phyloP scores from a whole-genome alignment of 2,329 filamentous ascomycete species.

The Pseudophaeomoniella oleicola region DNA sequence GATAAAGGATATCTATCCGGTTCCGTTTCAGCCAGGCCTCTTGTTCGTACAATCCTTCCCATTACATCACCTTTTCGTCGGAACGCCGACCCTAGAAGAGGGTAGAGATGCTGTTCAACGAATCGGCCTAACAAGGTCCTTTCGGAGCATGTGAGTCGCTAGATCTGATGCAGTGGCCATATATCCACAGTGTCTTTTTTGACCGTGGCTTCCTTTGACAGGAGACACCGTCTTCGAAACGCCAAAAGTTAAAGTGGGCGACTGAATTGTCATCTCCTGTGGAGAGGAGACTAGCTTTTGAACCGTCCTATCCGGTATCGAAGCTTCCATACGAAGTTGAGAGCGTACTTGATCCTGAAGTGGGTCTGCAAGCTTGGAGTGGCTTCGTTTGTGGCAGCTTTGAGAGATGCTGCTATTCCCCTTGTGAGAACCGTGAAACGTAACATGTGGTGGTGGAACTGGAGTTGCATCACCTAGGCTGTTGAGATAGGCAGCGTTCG shows the following conservation, averaged over 20 bases:
- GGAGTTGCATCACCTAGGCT: neutral
- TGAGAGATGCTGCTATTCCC: conserved; percentile 1
- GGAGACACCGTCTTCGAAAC: neutral
- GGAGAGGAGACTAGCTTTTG: neutral
- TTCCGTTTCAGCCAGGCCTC: neutral
- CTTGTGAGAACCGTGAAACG: neutral
- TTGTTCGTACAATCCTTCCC: neutral
- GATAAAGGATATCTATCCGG: neutral
- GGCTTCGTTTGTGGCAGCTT: conserved; percentile 8
- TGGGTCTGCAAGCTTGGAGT: conserved; percentile 6
- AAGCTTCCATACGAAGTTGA: neutral
- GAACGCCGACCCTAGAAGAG: neutral
- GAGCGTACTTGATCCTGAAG: conserved; percentile 6
- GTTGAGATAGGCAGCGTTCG: neutral
- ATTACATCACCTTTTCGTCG: no score
- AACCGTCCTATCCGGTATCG: neutral
- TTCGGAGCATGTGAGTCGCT: conserved; percentile 4
- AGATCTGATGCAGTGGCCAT: conserved; percentile 7
- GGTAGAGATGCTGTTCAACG: conserved; percentile 2
- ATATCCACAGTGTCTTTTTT: neutral
- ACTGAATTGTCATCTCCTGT: neutral
- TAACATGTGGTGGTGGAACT: neutral
- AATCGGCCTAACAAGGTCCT: conserved; percentile 1
- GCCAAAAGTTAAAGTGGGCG: neutral
- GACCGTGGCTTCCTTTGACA: neutral